Conservation (phyloP, 2,329 filamentous ascomycete genomes). For the Nemania diffusa region DNA sequence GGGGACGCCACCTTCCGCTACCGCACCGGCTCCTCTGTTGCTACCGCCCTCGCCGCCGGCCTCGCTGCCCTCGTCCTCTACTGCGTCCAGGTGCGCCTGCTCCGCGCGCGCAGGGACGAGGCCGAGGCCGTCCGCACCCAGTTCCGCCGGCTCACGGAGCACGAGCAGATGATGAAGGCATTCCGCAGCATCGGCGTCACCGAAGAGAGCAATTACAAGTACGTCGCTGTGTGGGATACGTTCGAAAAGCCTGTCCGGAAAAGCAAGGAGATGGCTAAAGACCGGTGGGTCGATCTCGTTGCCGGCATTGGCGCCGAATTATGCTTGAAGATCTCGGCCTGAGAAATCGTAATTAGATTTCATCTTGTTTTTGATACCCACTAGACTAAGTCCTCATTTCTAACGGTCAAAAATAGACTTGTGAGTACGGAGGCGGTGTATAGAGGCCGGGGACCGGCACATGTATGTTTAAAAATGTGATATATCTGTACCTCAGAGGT, state of each 20-base stretch:
- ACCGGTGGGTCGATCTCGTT: constrained; percentile 6
- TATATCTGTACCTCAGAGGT: not conserved
- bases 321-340: not conserved
- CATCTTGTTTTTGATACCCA: not conserved
- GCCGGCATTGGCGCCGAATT: not conserved
- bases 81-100: not conserved
- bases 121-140: not conserved
- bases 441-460: not conserved
- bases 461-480: not conserved
- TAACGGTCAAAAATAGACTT: not conserved
- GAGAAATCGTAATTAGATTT: not conserved
- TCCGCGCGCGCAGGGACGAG: not conserved
- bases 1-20: not conserved
- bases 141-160: not conserved
- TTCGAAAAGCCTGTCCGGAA: not conserved
- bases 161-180: not conserved
- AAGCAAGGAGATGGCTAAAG: not conserved
- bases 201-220: not conserved
- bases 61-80: not conserved
- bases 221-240: not conserved
- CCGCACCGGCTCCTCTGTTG: not conserved
- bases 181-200: not conserved
- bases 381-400: not conserved
- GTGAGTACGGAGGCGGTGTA: not conserved
- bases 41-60: constrained; percentile 1